These are phyloP conservation scores for Geranium rotundifolium DNA, from an alignment of 345 rosid species.

Conservation along the genomic window DNA sequence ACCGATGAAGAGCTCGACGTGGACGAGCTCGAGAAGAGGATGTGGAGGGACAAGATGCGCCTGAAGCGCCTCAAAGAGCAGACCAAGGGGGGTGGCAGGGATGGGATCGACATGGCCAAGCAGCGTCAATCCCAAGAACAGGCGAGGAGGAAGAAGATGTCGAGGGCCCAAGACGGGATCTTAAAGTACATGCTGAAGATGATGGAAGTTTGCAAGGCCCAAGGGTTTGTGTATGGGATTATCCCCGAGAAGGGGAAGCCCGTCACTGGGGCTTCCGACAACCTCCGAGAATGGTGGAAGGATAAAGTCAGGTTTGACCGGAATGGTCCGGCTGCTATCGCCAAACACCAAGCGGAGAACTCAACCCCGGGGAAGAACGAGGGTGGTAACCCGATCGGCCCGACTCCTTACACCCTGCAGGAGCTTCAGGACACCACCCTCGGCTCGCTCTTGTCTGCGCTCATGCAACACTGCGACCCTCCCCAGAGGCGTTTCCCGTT, in stretches of 20 bases:
- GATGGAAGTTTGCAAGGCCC: slow-evolving; percentile 83
- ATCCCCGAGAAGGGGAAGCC: slow-evolving; percentile 84
- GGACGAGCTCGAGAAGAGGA: slow-evolving; percentile 73
- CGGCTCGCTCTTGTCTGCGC: slow-evolving; percentile 75
- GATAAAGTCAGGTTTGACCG: slow-evolving; percentile 87
- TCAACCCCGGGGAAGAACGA: slow-evolving; percentile 40
- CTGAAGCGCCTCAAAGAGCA: slow-evolving; percentile 63
- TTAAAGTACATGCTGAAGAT: slow-evolving; percentile 74
- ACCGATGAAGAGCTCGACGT: slow-evolving; percentile 61
- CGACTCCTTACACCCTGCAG: slow-evolving; percentile 67
- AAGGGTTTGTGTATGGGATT: slow-evolving; percentile 89
- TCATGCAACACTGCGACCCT: slow-evolving; percentile 85
- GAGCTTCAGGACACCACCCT: slow-evolving; percentile 97
- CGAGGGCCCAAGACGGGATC: slow-evolving; percentile 75
- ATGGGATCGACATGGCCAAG: slow-evolving; percentile 42
- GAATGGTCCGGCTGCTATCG: slow-evolving; percentile 80
- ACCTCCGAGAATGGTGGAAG: slow-evolving; percentile 96
- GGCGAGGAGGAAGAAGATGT: slow-evolving; percentile 66
- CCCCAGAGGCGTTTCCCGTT: slow-evolving; percentile 84
- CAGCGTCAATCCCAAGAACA: slow-evolving; percentile 73
- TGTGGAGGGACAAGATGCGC: slow-evolving; percentile 75
- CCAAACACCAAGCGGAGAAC: slow-evolving; percentile 59
- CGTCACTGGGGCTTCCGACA: slow-evolving; percentile 82
- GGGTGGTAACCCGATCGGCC: slow-evolving; percentile 38
- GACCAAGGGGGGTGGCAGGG: slow-evolving; percentile 25